Evolutionary conservation across 441 rosid genomes (phyloP), one percentile per base, ranked within the genome.

Genomic region (Euphorbia schlechtendalii): DNA sequence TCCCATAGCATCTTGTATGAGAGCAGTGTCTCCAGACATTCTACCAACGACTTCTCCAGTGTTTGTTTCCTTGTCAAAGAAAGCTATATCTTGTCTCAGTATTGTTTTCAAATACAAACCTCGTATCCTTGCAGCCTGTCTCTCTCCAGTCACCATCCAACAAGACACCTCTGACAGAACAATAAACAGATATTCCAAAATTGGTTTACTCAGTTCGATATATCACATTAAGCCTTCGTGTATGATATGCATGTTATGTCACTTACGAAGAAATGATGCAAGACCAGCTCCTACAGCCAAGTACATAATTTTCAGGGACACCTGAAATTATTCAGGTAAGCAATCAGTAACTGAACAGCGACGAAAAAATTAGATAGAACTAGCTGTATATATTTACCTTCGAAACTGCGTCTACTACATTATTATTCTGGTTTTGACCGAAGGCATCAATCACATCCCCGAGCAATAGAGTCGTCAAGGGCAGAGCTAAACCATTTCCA

Each of bases 1-100:
- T 3, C 95, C 96, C 87, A 92, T 92, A 32, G 96, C 98, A 51
- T 92, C 92, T 78, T 84, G 98, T 48, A 92, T 89, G 43, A 89
- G 91, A 58, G 86, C 83, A 13, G 92, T 92, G 76, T 92, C 98
- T 18, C 96, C 93, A 0, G 96, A 92, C 96, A 92, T 92, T 73
- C 98, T 86, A 14, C 86, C 87, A 3, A 89, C 73, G 51, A 89
- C 89, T 75, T 92, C 96, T 2, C 96, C 98, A 0, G 98, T 86
- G 70, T 82, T 86, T 10, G 89, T 78, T 80, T 92, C 90, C 59
- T 77, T 77, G 18, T 92, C 96, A 48, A 92, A 92, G 77, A 89
- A 94, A 20, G 82, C 83, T 48, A 94, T 73, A 68, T 94, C 99
- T 76, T 94, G 99, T 65, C 96, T 86, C 72, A 94, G 49, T 73